Evolutionary conservation across 768 basidiomycete species (phyloP).

Genomic region (Pleurotus tuber-regium): DNA sequence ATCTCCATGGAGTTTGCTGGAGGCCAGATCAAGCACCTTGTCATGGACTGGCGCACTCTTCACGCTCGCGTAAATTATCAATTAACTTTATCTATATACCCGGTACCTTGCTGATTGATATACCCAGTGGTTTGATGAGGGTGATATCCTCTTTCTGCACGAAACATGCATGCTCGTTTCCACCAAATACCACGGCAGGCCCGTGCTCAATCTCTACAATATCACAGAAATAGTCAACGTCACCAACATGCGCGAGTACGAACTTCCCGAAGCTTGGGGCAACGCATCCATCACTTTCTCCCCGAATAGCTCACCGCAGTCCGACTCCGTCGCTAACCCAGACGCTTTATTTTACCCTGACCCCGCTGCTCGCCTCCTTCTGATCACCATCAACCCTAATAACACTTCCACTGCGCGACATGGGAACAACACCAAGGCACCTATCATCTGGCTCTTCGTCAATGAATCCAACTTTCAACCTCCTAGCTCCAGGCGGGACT

Average conservation of each 20-base stretch:
- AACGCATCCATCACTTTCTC: conserved; percentile 44
- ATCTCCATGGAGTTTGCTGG: conserved; percentile 39
- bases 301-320: conserved; percentile 42
- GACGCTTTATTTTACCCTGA: conserved; percentile 58
- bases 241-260: conserved; percentile 47
- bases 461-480: conserved; percentile 49
- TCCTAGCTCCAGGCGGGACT: conserved; percentile 40
- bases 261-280: conserved; percentile 54
- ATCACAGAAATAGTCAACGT: conserved; percentile 40
- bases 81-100: background rate
- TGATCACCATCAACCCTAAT: conserved; percentile 36
- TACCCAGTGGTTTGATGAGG: conserved; percentile 47
- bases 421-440: conserved; percentile 19
- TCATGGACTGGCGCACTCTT: conserved; percentile 50
- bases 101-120: background rate
- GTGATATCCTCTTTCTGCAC: conserved; percentile 44
- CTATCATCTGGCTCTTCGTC: conserved; percentile 48
- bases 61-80: conserved; percentile 41
- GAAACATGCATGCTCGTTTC: conserved; percentile 42
- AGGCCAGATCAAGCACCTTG: conserved; percentile 40
- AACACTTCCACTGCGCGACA: background rate
- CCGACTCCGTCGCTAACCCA: conserved; percentile 31
- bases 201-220: conserved; percentile 45
- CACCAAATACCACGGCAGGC: conserved; percentile 31
- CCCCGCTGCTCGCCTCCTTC: conserved; percentile 46